Conservation (phyloP, 2,329 filamentous ascomycete species). For the Saccharata proteae region DNA sequence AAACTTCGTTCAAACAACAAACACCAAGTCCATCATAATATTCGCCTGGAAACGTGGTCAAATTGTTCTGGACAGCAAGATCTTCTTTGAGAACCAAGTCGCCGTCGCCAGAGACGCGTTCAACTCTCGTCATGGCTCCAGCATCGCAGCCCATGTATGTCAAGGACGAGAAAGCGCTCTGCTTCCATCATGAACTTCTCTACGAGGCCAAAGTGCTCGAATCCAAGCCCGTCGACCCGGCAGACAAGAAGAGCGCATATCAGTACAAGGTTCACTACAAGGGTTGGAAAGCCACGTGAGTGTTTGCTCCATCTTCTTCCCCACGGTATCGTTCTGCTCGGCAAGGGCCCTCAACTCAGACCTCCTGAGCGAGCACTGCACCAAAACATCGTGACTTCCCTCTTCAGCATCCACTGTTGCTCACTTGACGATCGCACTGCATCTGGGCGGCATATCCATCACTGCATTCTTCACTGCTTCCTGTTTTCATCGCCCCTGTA, state of each 20-base stretch:
- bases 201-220: conserved; percentile 97
- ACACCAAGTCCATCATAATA: no score
- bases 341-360: not conserved
- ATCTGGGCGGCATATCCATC: no score
- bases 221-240: conserved; percentile 47
- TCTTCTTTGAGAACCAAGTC: not conserved
- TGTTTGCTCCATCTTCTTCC: conserved; percentile 16
- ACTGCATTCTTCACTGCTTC: no score
- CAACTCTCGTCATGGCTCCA: conserved; percentile 44
- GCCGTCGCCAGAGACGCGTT: conserved; percentile 1
- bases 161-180: conserved; percentile 85
- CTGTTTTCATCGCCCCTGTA: no score
- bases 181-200: conserved; percentile 92
- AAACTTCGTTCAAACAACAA: no score
- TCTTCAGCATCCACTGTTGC: not conserved
- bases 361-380: no score
- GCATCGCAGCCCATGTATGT: conserved; percentile 42
- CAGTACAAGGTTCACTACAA: conserved; percentile 97
- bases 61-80: conserved; percentile 6
- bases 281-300: conserved; percentile 94
- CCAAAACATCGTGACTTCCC: no score
- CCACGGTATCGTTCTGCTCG: not conserved
- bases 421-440: no score
- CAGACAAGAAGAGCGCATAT: conserved; percentile 60
- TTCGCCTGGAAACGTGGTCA: no score